Conservation (phyloP, 805 yeast species). For the Wickerhamomyces chambardii region DNA sequence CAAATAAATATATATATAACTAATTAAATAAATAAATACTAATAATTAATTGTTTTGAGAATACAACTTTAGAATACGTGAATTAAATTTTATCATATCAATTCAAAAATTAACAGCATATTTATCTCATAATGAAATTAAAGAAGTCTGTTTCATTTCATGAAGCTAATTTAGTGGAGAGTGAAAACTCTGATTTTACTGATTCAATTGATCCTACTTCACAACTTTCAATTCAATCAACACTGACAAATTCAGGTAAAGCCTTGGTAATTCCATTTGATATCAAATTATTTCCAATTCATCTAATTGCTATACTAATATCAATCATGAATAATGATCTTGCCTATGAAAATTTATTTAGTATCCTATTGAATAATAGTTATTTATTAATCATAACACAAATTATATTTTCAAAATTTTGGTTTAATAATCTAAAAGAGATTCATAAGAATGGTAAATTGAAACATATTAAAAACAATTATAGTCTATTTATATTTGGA, state of each 20-base stretch:
- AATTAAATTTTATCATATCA: too few relatives aligned
- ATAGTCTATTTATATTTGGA: conserved; percentile 5
- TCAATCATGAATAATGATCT: background rate
- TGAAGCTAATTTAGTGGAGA: background rate
- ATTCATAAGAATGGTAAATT: background rate
- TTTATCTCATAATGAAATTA: too few relatives aligned
- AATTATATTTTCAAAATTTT: background rate
- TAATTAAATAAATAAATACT: too few relatives aligned
- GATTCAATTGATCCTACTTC: background rate
- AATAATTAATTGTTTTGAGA: too few relatives aligned
- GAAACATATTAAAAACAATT: background rate
- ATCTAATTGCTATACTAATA: background rate
- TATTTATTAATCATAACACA: background rate
- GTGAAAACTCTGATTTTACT: background rate
- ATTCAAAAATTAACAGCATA: too few relatives aligned
- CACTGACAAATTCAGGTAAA: background rate
- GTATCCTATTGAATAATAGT: background rate
- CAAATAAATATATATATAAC: too few relatives aligned
- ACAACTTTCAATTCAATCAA: background rate
- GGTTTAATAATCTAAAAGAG: background rate
- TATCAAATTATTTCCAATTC: background rate
- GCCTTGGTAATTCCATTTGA: background rate
- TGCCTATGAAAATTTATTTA: background rate
- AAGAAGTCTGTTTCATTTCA: too few relatives aligned
- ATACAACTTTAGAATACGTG: too few relatives aligned